A percentile compares a stretch with the other conserved stretches of the same genome.
These are phyloP conservation scores for Ogataea zsoltii DNA, from an alignment of 805 yeast genomes.

Conservation along the genomic window DNA sequence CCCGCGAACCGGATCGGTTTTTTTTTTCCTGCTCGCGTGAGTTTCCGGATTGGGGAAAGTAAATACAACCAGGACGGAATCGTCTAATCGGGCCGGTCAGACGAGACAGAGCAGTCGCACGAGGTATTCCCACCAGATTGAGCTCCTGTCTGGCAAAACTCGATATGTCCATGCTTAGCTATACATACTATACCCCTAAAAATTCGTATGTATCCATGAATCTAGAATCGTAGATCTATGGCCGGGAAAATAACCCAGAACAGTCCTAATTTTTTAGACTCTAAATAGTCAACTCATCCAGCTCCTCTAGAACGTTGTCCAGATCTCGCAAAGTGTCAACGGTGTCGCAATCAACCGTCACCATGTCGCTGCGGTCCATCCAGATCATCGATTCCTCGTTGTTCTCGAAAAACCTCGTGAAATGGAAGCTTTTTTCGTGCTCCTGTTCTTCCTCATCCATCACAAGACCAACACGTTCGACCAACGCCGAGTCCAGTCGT, in stretches of 20 bases:
- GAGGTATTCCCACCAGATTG: too few relatives aligned
- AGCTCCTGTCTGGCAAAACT: too few relatives aligned
- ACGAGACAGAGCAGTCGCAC: too few relatives aligned
- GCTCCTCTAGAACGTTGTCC: constrained; percentile 14
- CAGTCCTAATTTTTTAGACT: too few relatives aligned
- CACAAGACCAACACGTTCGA: constrained; percentile 12
- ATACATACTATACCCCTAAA: too few relatives aligned
- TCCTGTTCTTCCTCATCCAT: constrained; percentile 12
- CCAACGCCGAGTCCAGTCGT: constrained; percentile 19
- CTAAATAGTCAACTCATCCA: constrained; percentile 9
- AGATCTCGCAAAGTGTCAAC: constrained; percentile 5
- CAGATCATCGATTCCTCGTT: constrained; percentile 9
- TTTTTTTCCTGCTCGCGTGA: constrained; percentile 1
- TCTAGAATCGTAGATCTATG: too few relatives aligned
- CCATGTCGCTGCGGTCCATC: constrained; percentile 6
- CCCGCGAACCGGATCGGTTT: not conserved
- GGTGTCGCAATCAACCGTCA: not conserved
- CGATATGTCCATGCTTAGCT: too few relatives aligned
- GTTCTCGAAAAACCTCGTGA: constrained; percentile 18
- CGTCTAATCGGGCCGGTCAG: not conserved
- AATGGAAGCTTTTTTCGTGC: constrained; percentile 14
- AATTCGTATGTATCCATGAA: too few relatives aligned
- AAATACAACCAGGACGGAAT: constrained; percentile 1
- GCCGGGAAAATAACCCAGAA: too few relatives aligned
- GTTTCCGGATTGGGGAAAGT: constrained; percentile 11